phyloP scores from a whole-genome alignment of 2,329 filamentous ascomycete species.

The Tolypocladium ovalisporum region DNA sequence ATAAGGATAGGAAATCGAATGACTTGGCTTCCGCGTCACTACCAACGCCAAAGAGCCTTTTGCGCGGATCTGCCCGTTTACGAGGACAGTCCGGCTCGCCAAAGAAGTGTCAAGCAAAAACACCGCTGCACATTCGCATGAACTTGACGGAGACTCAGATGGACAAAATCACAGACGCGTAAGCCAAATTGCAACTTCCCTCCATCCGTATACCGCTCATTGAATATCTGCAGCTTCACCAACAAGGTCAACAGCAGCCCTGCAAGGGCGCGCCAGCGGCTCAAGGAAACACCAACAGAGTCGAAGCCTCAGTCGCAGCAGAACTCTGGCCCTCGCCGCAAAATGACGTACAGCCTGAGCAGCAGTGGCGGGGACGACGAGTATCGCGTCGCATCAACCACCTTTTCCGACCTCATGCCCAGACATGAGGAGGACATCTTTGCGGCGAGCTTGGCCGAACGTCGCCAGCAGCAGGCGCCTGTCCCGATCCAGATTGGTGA shows the following conservation, averaged over 20 bases:
- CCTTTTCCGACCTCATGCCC: slow-evolving; percentile 21
- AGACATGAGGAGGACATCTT: slow-evolving; percentile 8
- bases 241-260: slow-evolving; percentile 17
- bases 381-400: slow-evolving; percentile 8
- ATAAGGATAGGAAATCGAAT: slow-evolving; percentile 12
- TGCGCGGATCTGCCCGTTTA: slow-evolving; percentile 18
- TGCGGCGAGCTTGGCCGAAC: slow-evolving; percentile 15
- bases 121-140: slow-evolving; percentile 34
- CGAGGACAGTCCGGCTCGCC: slow-evolving; percentile 17
- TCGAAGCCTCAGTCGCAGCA: slow-evolving; percentile 10
- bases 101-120: slow-evolving; percentile 19
- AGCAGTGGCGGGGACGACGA: slow-evolving; percentile 1
- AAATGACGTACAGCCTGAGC: not conserved
- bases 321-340: not conserved
- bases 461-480: slow-evolving; percentile 16
- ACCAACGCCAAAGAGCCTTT: slow-evolving; percentile 25
- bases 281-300: slow-evolving; percentile 8
- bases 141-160: slow-evolving; percentile 38
- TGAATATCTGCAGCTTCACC: slow-evolving; percentile 19
- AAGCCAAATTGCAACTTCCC: slow-evolving; percentile 7
- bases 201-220: not conserved
- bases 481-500: slow-evolving; percentile 14
- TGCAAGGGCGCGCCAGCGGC: slow-evolving; percentile 8
- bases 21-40: slow-evolving; percentile 12
- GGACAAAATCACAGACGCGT: slow-evolving; percentile 36